Percentiles rank a stretch among this genome's conserved stretches.
Conservation (phyloP, 352 stramenopile genomes). For the Phytophthora pisi region DNA sequence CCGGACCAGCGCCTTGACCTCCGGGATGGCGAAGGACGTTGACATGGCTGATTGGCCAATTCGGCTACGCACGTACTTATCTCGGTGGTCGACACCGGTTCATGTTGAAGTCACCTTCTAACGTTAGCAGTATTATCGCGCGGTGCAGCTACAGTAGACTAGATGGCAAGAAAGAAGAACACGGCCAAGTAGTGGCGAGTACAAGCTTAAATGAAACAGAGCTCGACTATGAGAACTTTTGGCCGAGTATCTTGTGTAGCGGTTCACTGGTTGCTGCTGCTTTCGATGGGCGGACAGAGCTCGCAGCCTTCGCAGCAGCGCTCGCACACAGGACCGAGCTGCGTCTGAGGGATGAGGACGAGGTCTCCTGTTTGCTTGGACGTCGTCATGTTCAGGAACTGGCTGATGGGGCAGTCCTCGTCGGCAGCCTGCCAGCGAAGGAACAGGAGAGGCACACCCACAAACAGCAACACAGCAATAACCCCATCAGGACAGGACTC, state of each 20-base stretch:
- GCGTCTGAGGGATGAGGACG: slow-evolving; percentile 77
- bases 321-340: slow-evolving; percentile 75
- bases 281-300: slow-evolving; percentile 41
- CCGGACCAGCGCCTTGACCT: slow-evolving; percentile 51
- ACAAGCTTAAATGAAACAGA: too few species aligned
- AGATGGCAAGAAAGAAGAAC: too few species aligned
- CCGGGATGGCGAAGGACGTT: slow-evolving; percentile 35
- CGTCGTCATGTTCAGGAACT: slow-evolving; percentile 73
- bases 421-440: slow-evolving; percentile 33
- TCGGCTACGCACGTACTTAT: neutral
- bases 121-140: too few species aligned
- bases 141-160: too few species aligned
- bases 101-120: slow-evolving; percentile 13
- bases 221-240: neutral
- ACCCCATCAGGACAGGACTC: too few species aligned
- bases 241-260: too few species aligned
- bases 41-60: slow-evolving; percentile 21
- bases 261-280: slow-evolving; percentile 26
- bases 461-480: neutral
- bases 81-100: slow-evolving; percentile 18
- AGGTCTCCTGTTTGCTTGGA: slow-evolving; percentile 74
- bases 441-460: neutral
- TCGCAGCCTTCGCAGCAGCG: slow-evolving; percentile 65
- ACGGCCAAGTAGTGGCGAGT: too few species aligned
- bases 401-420: slow-evolving; percentile 54